Percentiles rank a stretch among this genome's conserved stretches.
phyloP scores from a whole-genome alignment of 345 rosid genomes.

The Bretschneidera sinensis region DNA sequence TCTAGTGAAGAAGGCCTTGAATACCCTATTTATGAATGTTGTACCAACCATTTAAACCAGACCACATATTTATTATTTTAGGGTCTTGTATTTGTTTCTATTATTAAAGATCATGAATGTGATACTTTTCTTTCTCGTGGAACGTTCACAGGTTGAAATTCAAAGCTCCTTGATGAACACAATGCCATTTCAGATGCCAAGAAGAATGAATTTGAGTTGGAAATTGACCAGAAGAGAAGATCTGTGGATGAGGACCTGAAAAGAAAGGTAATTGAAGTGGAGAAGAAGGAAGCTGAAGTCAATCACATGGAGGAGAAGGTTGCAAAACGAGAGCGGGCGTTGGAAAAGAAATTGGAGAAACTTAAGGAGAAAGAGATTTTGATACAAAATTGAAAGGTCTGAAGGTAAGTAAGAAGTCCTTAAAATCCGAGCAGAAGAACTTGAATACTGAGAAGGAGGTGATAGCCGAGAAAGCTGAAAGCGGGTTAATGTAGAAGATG shows the following conservation, averaged over 20 bases:
- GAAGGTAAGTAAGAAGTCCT: slow-evolving; percentile 66
- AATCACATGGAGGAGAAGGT: slow-evolving; percentile 82
- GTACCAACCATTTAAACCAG: not conserved
- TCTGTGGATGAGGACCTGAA: slow-evolving; percentile 61
- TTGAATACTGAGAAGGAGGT: slow-evolving; percentile 52
- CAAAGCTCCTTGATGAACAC: slow-evolving; percentile 81
- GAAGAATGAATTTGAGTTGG: slow-evolving; percentile 68
- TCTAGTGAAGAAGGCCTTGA: not conserved
- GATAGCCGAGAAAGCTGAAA: slow-evolving; percentile 56
- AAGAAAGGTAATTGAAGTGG: slow-evolving; percentile 61
- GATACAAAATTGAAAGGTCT: slow-evolving; percentile 53
- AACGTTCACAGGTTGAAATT: slow-evolving; percentile 52
- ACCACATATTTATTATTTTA: not conserved
- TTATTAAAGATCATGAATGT: not conserved
- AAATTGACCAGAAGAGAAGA: slow-evolving; percentile 73
- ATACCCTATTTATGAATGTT: not conserved
- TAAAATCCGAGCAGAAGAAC: slow-evolving; percentile 56
- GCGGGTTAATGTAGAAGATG: slow-evolving; percentile 51
- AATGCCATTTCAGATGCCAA: slow-evolving; percentile 59
- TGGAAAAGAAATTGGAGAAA: slow-evolving; percentile 72
- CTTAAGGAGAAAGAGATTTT: slow-evolving; percentile 70
- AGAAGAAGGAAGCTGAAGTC: slow-evolving; percentile 79
- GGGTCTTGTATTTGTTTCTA: not conserved
- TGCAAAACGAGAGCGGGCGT: slow-evolving; percentile 64
- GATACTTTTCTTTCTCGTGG: slow-evolving; percentile 3